These are phyloP conservation scores for Flueggea neowawraea DNA, from an alignment of 441 rosid genomes.

Conservation along the genomic window DNA sequence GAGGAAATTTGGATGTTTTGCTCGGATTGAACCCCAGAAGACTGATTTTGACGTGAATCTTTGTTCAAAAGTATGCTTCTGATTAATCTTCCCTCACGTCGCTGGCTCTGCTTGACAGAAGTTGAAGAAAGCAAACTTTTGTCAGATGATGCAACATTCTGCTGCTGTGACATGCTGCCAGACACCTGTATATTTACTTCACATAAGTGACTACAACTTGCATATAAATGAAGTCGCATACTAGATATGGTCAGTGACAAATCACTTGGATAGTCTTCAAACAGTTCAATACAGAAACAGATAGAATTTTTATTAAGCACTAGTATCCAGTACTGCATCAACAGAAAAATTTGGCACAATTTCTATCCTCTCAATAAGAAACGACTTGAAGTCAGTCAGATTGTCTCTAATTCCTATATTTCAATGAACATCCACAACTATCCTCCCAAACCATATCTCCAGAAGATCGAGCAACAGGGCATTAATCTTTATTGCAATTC, in stretches of 20 bases:
- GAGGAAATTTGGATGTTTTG: constrained; percentile 35
- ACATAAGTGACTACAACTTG: background rate
- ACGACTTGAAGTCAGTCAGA: too few species aligned
- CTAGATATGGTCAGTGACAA: background rate
- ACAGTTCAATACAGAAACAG: too few species aligned
- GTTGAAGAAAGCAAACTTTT: constrained; percentile 30
- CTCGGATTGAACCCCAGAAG: constrained; percentile 38
- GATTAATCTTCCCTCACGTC: constrained; percentile 48
- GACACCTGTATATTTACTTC: constrained; percentile 21
- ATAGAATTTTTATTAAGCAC: too few species aligned
- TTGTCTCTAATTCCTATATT: background rate
- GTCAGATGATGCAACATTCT: constrained; percentile 23
- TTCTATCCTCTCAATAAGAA: too few species aligned
- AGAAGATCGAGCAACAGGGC: too few species aligned
- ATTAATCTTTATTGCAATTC: too few species aligned
- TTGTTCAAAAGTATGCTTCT: constrained; percentile 48
- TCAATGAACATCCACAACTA: too few species aligned
- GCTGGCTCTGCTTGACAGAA: constrained; percentile 37
- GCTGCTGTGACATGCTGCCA: constrained; percentile 29
- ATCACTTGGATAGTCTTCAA: too few species aligned
- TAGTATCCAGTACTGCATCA: too few species aligned
- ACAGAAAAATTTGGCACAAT: too few species aligned
- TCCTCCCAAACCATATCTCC: too few species aligned
- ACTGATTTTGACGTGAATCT: constrained; percentile 42
- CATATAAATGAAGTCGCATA: background rate